Conservation (phyloP, 768 basidiomycete species). For the Mrakia gelida region DNA sequence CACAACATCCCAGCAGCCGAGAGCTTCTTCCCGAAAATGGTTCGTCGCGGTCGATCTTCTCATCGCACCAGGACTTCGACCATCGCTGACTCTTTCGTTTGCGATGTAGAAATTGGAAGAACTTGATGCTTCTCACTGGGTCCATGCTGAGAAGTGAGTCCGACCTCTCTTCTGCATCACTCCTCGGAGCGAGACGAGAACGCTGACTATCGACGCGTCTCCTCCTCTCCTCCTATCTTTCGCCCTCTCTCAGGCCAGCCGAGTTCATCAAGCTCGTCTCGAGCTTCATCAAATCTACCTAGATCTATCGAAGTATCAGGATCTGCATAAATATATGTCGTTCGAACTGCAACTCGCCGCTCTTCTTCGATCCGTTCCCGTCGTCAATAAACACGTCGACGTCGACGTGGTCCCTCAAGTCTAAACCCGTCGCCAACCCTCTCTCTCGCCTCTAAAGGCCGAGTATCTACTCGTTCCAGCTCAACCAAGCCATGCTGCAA, state of each 20-base stretch:
- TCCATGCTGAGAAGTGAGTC: slow-evolving; percentile 70
- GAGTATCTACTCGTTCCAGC: slow-evolving; percentile 43
- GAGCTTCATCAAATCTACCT: too few species aligned
- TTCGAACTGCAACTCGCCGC: too few species aligned
- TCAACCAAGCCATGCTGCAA: slow-evolving; percentile 60
- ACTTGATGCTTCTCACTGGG: slow-evolving; percentile 82
- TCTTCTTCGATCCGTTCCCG: too few species aligned
- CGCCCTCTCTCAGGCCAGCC: slow-evolving; percentile 37
- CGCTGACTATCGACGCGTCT: neutral
- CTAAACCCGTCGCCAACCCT: too few species aligned
- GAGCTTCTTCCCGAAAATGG: slow-evolving; percentile 68
- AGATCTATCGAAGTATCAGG: too few species aligned
- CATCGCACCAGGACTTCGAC: neutral
- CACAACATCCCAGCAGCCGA: slow-evolving; percentile 60
- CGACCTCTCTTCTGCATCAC: too few species aligned
- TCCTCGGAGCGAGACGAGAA: neutral
- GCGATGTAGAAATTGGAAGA: slow-evolving; percentile 48
- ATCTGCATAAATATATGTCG: too few species aligned
- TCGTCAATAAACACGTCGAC: too few species aligned
- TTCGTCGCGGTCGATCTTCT: neutral
- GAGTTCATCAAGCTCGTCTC: slow-evolving; percentile 48
- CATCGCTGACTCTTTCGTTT: neutral
- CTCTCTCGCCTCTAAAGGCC: too few species aligned
- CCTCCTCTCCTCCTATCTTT: neutral
- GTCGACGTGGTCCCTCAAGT: too few species aligned